These are phyloP conservation scores for Rhodotorula toruloides DNA, from an alignment of 768 basidiomycete species.

Conservation along the genomic window DNA sequence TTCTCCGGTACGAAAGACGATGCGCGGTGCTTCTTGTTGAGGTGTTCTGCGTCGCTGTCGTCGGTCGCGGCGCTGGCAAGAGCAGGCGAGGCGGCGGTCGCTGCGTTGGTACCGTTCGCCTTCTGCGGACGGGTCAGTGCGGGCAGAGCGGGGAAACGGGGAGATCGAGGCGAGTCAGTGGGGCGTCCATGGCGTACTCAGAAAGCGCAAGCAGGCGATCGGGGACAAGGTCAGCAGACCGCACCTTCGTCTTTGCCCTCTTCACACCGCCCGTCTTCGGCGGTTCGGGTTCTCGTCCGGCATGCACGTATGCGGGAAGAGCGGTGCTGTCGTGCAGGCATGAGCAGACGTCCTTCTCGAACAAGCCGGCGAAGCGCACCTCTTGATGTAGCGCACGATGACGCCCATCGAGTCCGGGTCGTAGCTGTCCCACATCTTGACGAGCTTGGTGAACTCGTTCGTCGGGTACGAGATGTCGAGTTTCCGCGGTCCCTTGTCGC, in stretches of 20 bases:
- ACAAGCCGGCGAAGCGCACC: conserved; percentile 51
- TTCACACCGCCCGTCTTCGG: conserved; percentile 55
- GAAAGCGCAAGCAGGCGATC: no score
- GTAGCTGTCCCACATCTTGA: conserved; percentile 92
- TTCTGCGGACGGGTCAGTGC: conserved; percentile 8
- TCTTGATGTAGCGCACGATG: conserved; percentile 84
- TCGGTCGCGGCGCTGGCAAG: conserved; percentile 16
- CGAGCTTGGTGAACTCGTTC: conserved; percentile 85
- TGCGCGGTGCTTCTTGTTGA: conserved; percentile 36
- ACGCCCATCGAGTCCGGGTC: conserved; percentile 91
- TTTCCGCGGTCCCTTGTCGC: conserved; percentile 67
- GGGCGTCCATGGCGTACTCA: no score
- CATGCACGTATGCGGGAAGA: conserved; percentile 77
- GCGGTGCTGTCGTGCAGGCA: conserved; percentile 54
- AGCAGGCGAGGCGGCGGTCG: background rate
- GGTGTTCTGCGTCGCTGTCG: conserved; percentile 26
- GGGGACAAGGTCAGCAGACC: background rate
- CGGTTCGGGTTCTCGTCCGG: conserved; percentile 70
- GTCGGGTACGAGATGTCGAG: conserved; percentile 97
- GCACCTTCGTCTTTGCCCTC: conserved; percentile 54
- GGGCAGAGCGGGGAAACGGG: background rate
- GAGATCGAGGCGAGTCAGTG: background rate
- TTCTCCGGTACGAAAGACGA: conserved; percentile 37
- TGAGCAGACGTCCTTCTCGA: background rate
- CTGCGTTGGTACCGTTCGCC: conserved; percentile 5